Evolutionary conservation across 768 basidiomycete genomes (phyloP).

Genomic region (Termitomyces sp.): DNA sequence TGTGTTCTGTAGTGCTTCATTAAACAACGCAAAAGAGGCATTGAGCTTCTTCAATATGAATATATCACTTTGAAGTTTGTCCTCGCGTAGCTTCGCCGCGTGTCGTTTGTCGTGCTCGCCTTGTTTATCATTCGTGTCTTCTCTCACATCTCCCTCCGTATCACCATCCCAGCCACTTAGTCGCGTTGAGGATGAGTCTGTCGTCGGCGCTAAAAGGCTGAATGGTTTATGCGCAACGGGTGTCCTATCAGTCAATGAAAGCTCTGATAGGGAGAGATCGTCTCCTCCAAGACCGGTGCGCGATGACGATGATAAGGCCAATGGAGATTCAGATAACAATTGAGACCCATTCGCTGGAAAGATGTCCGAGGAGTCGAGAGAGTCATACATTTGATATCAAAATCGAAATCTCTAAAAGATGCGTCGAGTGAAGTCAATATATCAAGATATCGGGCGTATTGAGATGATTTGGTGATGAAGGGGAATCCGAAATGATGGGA

Average conservation of each 20-base stretch:
- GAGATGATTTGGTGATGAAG: no score
- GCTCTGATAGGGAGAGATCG: conserved; percentile 34
- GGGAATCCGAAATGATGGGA: no score
- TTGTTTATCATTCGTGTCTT: conserved; percentile 7
- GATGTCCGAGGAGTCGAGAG: conserved; percentile 12
- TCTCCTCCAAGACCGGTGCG: conserved; percentile 24
- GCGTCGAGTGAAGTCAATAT: no score
- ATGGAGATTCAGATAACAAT: conserved; percentile 28
- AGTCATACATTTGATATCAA: conserved; percentile 10
- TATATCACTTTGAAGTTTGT: conserved; percentile 71
- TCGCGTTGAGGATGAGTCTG: conserved; percentile 11
- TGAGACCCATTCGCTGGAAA: conserved; percentile 19
- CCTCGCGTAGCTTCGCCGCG: conserved; percentile 41
- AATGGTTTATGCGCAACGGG: conserved; percentile 11
- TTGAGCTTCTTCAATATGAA: conserved; percentile 74
- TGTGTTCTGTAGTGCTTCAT: conserved; percentile 61
- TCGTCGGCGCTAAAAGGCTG: conserved; percentile 13
- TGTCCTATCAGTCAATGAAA: conserved; percentile 28
- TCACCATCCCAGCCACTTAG: background rate
- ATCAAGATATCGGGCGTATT: no score
- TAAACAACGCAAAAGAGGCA: conserved; percentile 61
- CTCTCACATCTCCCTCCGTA: conserved; percentile 3
- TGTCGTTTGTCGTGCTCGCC: conserved; percentile 18
- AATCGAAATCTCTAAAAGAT: no score
- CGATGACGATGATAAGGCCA: conserved; percentile 22